Evolutionary conservation across 2,329 filamentous ascomycete species (phyloP).

Genomic region (Diplodia scrobiculata): DNA sequence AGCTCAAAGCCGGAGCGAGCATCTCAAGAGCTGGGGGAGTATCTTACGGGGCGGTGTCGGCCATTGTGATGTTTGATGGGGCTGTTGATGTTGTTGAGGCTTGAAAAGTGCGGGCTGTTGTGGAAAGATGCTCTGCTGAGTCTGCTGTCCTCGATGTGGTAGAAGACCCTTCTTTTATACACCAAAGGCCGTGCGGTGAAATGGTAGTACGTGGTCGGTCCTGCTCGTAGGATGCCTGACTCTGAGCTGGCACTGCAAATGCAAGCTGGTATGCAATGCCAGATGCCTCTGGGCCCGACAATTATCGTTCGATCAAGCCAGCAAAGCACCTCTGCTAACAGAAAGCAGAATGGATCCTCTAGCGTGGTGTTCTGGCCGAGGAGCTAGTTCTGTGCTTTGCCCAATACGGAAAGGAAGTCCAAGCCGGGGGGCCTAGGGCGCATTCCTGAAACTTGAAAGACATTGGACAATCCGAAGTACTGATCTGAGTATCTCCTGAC

Average conservation of each 20-base stretch:
- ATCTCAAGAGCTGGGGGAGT: neutral
- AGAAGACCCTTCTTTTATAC: slow-evolving; percentile 5
- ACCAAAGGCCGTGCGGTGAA: neutral
- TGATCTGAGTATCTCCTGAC: slow-evolving; percentile 24
- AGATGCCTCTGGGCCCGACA: slow-evolving; percentile 4
- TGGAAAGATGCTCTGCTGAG: slow-evolving; percentile 18
- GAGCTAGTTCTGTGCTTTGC: neutral
- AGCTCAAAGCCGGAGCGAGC: neutral
- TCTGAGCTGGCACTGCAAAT: slow-evolving; percentile 23
- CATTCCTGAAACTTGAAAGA: slow-evolving; percentile 19
- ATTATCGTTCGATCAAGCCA: slow-evolving; percentile 18
- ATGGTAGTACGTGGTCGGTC: slow-evolving; percentile 3
- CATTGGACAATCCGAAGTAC: slow-evolving; percentile 11
- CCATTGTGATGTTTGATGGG: slow-evolving; percentile 15
- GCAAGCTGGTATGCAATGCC: slow-evolving; percentile 18
- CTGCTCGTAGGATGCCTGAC: neutral
- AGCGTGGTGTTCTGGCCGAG: slow-evolving; percentile 3
- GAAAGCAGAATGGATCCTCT: slow-evolving; percentile 13
- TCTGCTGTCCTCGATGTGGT: neutral
- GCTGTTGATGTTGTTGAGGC: neutral
- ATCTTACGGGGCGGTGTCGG: slow-evolving; percentile 15
- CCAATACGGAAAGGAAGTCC: slow-evolving; percentile 3
- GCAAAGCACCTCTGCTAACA: slow-evolving; percentile 7
- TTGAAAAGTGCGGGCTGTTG: neutral
- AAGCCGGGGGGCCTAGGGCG: slow-evolving; percentile 6